Evolutionary conservation across 2,329 filamentous ascomycete species (phyloP).

Genomic region (Rutstroemia sp.): DNA sequence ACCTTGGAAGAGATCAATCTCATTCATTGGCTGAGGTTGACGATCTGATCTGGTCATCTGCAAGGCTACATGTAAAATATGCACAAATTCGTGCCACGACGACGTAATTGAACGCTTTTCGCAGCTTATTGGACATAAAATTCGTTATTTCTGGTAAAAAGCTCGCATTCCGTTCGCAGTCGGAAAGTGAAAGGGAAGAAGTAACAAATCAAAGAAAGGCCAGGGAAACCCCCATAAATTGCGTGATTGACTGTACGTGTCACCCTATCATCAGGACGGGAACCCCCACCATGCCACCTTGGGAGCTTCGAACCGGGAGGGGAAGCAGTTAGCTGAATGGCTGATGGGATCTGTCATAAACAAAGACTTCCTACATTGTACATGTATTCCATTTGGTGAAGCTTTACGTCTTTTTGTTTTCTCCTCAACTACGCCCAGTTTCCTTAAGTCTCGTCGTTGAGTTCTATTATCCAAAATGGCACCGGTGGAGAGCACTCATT

Average conservation of each 20-base stretch:
- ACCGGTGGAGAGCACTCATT: slow-evolving; percentile 45
- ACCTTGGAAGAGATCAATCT: no score
- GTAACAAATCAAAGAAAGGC: no score
- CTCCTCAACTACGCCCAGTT: no score
- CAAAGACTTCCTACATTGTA: no score
- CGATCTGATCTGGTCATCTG: no score
- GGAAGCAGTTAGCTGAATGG: not conserved
- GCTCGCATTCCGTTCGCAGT: not conserved
- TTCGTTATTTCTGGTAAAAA: not conserved
- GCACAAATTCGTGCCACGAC: no score
- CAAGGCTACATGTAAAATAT: no score
- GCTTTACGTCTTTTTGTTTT: no score
- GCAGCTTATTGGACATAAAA: not conserved
- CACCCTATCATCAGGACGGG: not conserved
- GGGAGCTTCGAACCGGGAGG: not conserved
- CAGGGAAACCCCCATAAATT: not conserved
- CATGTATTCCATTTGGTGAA: no score
- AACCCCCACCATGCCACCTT: not conserved
- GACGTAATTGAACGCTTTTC: not conserved
- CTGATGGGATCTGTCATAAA: no score
- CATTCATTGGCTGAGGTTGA: no score
- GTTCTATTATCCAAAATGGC: not conserved
- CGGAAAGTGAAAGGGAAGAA: not conserved
- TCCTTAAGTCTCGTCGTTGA: not conserved
- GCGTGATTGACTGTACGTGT: not conserved